Percentiles rank a stretch among this genome's conserved stretches.
These are phyloP conservation scores for Aspergillus sp. DNA, from an alignment of 2,329 filamentous ascomycete species.

Conservation along the genomic window DNA sequence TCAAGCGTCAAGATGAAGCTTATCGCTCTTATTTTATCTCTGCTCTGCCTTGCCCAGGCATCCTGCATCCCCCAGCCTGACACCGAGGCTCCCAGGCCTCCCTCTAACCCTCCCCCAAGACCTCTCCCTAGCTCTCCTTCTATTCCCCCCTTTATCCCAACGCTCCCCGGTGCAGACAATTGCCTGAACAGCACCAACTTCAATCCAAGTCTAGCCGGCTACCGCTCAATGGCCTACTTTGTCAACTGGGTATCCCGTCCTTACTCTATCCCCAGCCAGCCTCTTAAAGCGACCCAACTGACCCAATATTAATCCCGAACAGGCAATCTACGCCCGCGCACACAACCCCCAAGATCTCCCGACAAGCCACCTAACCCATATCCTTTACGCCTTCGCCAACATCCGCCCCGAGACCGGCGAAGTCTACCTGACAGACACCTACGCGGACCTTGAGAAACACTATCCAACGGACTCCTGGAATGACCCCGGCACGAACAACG, in stretches of 20 bases:
- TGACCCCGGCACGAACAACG: constrained; percentile 67
- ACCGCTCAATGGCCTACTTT: constrained; percentile 48
- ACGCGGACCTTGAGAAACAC: constrained; percentile 70
- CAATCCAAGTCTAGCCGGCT: background rate
- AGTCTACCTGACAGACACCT: constrained; percentile 73
- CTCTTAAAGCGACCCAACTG: no score
- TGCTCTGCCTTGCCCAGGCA: constrained; percentile 2
- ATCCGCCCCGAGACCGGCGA: constrained; percentile 78
- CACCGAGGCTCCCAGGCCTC: background rate
- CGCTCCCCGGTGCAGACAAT: background rate
- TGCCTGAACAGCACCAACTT: background rate
- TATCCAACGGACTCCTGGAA: constrained; percentile 70
- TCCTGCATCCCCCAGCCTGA: background rate
- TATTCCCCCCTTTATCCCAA: background rate
- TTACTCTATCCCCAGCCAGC: background rate
- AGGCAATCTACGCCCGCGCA: constrained; percentile 85
- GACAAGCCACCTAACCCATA: constrained; percentile 78
- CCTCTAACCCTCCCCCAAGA: background rate
- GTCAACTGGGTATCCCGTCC: constrained; percentile 47
- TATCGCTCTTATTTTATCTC: background rate
- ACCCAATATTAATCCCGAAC: constrained; percentile 2
- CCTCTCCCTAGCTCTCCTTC: background rate
- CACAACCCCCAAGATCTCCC: constrained; percentile 85
- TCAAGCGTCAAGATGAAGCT: constrained; percentile 11
- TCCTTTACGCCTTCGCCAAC: constrained; percentile 92